Evolutionary conservation across 2,329 filamentous ascomycete genomes (phyloP).

Genomic region (Ophiostoma sp.): DNA sequence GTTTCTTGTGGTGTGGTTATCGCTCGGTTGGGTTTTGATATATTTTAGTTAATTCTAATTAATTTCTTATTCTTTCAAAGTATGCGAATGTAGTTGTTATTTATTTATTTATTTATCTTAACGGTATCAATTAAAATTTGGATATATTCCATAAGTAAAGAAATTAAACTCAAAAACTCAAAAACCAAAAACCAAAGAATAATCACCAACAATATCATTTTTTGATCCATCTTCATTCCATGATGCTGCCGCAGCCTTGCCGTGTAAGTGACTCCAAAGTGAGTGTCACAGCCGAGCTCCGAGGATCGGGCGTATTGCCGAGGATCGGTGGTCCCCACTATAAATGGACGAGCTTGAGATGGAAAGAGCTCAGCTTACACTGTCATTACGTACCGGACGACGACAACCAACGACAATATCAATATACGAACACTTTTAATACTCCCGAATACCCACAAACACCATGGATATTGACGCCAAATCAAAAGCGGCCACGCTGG

Average conservation of each 20-base stretch:
- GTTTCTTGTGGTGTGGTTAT: background rate
- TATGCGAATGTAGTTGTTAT: no score
- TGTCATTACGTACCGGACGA: no score
- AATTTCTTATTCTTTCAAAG: no score
- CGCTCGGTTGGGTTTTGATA: no score
- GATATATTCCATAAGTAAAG: background rate
- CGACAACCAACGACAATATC: background rate
- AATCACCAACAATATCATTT: background rate
- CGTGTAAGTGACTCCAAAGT: background rate
- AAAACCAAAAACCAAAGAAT: no score
- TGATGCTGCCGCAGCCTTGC: background rate
- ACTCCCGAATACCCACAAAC: background rate
- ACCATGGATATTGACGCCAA: conserved; percentile 26
- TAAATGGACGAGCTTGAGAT: background rate
- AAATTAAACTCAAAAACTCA: no score
- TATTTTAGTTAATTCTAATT: no score
- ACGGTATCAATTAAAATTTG: background rate
- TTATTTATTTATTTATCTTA: no score
- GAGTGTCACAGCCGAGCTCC: background rate
- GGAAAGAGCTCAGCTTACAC: background rate
- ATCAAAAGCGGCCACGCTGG: conserved; percentile 46
- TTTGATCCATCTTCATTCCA: no score
- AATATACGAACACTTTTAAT: background rate
- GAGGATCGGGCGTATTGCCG: background rate
- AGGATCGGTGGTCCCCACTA: background rate